These are phyloP conservation scores for Periconia macrospinosa DNA, from an alignment of 2,329 filamentous ascomycete species.

Conservation along the genomic window DNA sequence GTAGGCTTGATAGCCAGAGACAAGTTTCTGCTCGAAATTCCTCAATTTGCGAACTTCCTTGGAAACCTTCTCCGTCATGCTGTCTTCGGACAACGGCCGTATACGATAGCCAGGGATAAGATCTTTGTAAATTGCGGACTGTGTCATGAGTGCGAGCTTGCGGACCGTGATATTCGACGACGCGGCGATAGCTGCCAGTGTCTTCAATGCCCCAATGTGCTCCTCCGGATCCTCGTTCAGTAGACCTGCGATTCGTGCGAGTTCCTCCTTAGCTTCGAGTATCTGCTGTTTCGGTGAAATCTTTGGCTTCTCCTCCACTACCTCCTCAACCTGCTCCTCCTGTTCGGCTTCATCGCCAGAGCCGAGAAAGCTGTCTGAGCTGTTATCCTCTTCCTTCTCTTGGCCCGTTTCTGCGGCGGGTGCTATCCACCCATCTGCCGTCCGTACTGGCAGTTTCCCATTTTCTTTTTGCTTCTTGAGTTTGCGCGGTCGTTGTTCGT, in stretches of 20 bases:
- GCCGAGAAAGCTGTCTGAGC: constrained; percentile 64
- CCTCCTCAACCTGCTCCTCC: constrained; percentile 41
- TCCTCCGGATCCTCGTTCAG: constrained; percentile 95
- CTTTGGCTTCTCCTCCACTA: constrained; percentile 59
- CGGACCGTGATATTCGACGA: constrained; percentile 73
- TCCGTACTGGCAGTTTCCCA: constrained; percentile 83
- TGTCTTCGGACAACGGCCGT: constrained; percentile 75
- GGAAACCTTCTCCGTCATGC: constrained; percentile 76
- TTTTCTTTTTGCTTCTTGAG: constrained; percentile 71
- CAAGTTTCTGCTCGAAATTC: constrained; percentile 82
- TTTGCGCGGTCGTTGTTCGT: constrained; percentile 79
- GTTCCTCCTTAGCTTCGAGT: constrained; percentile 83
- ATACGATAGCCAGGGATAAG: constrained; percentile 96
- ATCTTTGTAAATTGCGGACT: constrained; percentile 90
- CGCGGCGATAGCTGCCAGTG: constrained; percentile 72
- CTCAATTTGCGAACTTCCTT: constrained; percentile 86
- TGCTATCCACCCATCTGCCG: constrained; percentile 73
- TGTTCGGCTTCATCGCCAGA: constrained; percentile 59
- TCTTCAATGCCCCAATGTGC: constrained; percentile 77
- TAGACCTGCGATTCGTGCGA: constrained; percentile 77
- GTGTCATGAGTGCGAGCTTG: constrained; percentile 83
- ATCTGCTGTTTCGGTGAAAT: constrained; percentile 80
- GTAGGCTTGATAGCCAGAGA: constrained; percentile 83
- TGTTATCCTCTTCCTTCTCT: constrained; percentile 55
- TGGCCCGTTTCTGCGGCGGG: constrained; percentile 46